A percentile compares a stretch with the other conserved stretches of the same genome.
These are phyloP conservation scores for Pleurotus salmoneostramineus DNA, from an alignment of 768 basidiomycete species.

Conservation along the genomic window DNA sequence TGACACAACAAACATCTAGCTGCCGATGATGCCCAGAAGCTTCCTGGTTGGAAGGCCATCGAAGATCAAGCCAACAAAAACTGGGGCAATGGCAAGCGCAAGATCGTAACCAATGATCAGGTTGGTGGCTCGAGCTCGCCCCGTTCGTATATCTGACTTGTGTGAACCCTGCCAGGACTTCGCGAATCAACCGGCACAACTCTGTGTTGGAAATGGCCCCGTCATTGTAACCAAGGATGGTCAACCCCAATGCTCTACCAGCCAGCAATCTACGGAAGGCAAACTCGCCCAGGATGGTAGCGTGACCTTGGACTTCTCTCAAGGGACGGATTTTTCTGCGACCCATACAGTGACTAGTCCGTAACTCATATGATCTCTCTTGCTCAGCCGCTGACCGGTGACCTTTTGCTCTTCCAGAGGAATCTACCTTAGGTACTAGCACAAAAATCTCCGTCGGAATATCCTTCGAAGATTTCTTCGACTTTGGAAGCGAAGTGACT, in stretches of 20 bases:
- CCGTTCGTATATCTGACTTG: background rate
- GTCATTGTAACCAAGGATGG: background rate
- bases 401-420: too few species aligned
- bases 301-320: conserved; percentile 1
- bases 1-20: background rate
- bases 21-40: background rate
- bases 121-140: background rate
- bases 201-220: background rate
- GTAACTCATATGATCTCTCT: background rate
- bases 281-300: conserved; percentile 4
- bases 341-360: background rate
- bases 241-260: background rate
- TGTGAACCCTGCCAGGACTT: background rate
- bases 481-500: background rate
- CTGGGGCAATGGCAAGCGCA: conserved; percentile 8
- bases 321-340: background rate
- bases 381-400: background rate
- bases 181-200: background rate
- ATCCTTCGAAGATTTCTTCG: background rate
- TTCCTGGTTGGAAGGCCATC: conserved; percentile 10
- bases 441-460: background rate
- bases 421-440: background rate
- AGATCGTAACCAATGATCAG: conserved; percentile 11
- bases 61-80: conserved; percentile 7
- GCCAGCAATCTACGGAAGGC: conserved; percentile 1